A percentile compares a stretch with the other conserved stretches of the same genome.
These are phyloP conservation scores for Myriosclerotinia duriaeana DNA, from an alignment of 2,329 filamentous ascomycete genomes.

Conservation along the genomic window DNA sequence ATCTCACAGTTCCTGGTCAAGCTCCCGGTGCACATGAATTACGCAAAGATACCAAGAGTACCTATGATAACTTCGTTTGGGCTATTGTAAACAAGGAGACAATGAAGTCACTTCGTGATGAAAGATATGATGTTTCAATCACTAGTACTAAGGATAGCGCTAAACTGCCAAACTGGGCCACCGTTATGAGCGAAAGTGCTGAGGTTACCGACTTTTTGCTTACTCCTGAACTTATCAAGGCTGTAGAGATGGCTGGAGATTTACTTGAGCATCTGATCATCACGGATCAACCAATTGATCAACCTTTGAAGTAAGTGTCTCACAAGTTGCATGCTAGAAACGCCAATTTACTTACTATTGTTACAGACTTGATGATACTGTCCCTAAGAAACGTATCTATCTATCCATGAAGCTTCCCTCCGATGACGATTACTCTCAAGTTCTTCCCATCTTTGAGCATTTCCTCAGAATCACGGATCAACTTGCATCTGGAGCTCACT, in stretches of 20 bases:
- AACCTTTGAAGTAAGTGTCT: slow-evolving; percentile 71
- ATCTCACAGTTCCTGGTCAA: slow-evolving; percentile 66
- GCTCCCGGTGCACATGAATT: slow-evolving; percentile 59
- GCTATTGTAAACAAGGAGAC: slow-evolving; percentile 91
- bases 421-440: slow-evolving; percentile 59
- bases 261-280: slow-evolving; percentile 84
- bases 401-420: slow-evolving; percentile 71
- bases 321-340: background rate
- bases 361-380: slow-evolving; percentile 74
- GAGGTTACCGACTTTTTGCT: slow-evolving; percentile 88
- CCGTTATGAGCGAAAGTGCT: slow-evolving; percentile 94
- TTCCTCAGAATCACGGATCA: slow-evolving; percentile 84
- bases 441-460: slow-evolving; percentile 74
- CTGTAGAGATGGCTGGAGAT: slow-evolving; percentile 75
- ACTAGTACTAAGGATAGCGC: slow-evolving; percentile 89
- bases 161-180: slow-evolving; percentile 86
- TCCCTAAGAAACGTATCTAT: slow-evolving; percentile 81
- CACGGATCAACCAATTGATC: slow-evolving; percentile 84
- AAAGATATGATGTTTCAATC: slow-evolving; percentile 91
- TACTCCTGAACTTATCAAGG: slow-evolving; percentile 81
- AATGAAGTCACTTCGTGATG: slow-evolving; percentile 87
- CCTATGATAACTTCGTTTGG: slow-evolving; percentile 90
- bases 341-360: slow-evolving; percentile 20
- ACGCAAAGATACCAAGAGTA: slow-evolving; percentile 59
- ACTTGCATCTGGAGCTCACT: slow-evolving; percentile 74